Conservation (phyloP, 1,139 yeast genomes). For the Pichia terricola region DNA sequence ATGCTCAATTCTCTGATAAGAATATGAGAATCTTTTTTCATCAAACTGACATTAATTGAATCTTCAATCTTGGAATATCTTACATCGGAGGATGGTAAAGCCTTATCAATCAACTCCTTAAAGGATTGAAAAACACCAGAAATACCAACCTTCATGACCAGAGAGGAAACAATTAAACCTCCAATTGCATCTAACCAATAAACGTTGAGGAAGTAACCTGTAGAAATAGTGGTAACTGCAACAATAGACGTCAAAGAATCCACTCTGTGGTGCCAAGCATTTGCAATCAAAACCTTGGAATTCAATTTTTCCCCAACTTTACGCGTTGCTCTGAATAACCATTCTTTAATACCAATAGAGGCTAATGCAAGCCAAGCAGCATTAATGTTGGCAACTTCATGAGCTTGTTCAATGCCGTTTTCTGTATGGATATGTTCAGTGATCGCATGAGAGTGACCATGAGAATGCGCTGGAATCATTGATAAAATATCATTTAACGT, state of each 20-base stretch:
- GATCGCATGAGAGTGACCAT: conserved; percentile 31
- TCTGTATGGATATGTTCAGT: conserved; percentile 9
- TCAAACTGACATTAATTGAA: conserved; percentile 28
- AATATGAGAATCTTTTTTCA: conserved; percentile 27
- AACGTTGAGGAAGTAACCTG: conserved; percentile 68
- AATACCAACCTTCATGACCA: conserved; percentile 80
- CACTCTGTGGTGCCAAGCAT: conserved; percentile 99
- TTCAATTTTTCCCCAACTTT: conserved; percentile 67
- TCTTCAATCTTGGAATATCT: conserved; percentile 32
- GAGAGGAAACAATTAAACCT: conserved; percentile 71
- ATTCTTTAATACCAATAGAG: conserved; percentile 76
- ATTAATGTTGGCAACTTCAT: conserved; percentile 43
- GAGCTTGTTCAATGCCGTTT: conserved; percentile 5
- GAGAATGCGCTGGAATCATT: conserved; percentile 42
- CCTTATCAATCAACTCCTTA: conserved; percentile 65
- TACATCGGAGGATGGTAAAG: conserved; percentile 32
- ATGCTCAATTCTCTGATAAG: conserved; percentile 41
- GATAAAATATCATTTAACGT: conserved; percentile 37
- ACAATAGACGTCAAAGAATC: conserved; percentile 89
- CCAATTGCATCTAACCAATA: conserved; percentile 89
- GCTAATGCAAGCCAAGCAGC: conserved; percentile 96
- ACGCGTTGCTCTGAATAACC: conserved; percentile 75
- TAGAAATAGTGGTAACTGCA: conserved; percentile 78
- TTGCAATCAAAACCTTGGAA: conserved; percentile 86
- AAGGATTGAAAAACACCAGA: conserved; percentile 62